Base-by-base conservation (phyloP, 495 filamentous ascomycete species). In the Chaetomium cochliodes region DNA sequence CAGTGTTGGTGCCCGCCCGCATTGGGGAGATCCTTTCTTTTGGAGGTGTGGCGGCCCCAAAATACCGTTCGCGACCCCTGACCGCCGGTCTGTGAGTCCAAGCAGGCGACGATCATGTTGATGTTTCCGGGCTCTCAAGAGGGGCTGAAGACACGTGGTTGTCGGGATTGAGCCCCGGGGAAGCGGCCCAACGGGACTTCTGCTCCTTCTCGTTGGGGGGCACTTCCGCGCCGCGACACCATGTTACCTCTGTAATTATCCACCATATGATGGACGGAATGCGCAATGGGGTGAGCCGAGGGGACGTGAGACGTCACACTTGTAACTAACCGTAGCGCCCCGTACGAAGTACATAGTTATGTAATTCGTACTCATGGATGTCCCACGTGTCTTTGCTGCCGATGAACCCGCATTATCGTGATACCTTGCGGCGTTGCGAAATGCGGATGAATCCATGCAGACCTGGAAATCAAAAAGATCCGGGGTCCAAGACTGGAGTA, bases 81-180 rank as follows among this genome's bases (percentile, higher is more conserved):
- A 20, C 60, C 60, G 51, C 37, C 37, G 20, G 23, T 28, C 59
- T 13, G 58, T 42, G 47, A 52, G 47, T 28, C 18, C 49, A 53
- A 9, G 44, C 47, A 11, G 50, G 41, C 60, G 60, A 30, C 60
- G 60, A 63, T 56, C 60, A 56, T 37, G 60, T 47, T 56, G 39
- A 56, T 11, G 33, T 37, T 56, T 37, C 50, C 39, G 50, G 60
- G 60, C n/a, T 55, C 28, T 30, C 18, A 56, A 16, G 51, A 37
- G 51, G 13, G 41, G 60, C 41, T 47, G 60, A 56, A 47, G 50
- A 47, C 60, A 63, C 60, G 60, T 63, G 60, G 60, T 56, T 47
- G 51, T 56, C 41, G 52, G 60, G 37, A 49, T 52, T 46, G 37
- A 22, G 23, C 8, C 25, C 18, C 46, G 46, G 46, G n/a, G 41